Evolutionary conservation across 305 asterid genomes (phyloP).

Genomic region (Striga hermonthica): DNA sequence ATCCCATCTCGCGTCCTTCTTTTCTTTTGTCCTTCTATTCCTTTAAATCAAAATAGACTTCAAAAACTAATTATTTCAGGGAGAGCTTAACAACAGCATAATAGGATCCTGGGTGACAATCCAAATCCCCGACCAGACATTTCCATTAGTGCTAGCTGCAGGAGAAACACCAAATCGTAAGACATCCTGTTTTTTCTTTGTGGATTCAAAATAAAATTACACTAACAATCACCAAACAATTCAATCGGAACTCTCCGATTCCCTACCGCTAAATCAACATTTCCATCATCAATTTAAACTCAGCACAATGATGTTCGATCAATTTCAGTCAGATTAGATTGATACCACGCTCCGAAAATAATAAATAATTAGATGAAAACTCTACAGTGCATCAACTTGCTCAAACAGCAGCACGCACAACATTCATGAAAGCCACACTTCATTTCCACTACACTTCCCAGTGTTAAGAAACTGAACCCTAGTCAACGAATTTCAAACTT

Average conservation of each 20-base stretch:
- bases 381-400: constrained; percentile 12
- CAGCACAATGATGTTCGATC: background rate
- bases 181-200: background rate
- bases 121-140: background rate
- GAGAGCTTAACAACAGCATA: constrained; percentile 23
- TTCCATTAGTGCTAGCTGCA: constrained; percentile 32
- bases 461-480: constrained; percentile 26
- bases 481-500: constrained; percentile 37
- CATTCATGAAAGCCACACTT: background rate
- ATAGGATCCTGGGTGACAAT: background rate
- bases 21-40: too few species aligned
- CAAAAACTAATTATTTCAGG: background rate
- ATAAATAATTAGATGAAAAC: background rate
- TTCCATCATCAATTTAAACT: too few species aligned
- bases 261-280: background rate
- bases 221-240: background rate
- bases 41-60: constrained; percentile 17
- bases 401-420: too few species aligned
- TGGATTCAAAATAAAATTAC: background rate
- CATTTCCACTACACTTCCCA: constrained; percentile 20
- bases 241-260: background rate
- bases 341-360: background rate
- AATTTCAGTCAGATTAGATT: background rate
- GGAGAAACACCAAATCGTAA: background rate
- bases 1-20: constrained; percentile 48